These are phyloP conservation scores for Auriculariales sp. DNA, from an alignment of 768 basidiomycete genomes.

Conservation along the genomic window DNA sequence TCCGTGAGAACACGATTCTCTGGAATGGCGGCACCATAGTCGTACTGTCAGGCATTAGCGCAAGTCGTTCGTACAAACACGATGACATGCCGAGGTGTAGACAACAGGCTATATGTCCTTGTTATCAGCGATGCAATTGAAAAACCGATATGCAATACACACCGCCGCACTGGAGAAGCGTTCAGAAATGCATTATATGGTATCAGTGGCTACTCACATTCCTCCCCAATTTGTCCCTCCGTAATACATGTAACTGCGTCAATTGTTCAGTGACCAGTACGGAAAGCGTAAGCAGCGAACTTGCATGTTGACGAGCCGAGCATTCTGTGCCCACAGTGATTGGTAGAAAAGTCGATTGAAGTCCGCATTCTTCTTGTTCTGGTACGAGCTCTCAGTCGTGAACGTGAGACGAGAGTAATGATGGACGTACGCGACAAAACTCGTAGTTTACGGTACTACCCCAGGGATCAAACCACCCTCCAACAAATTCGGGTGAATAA, in stretches of 20 bases:
- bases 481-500: constrained; percentile 60
- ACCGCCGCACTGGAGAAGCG: too few relatives aligned
- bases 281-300: too few relatives aligned
- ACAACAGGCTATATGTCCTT: too few relatives aligned
- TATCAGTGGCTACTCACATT: not conserved
- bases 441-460: constrained; percentile 45
- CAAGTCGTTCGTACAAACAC: too few relatives aligned
- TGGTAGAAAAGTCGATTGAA: constrained; percentile 73
- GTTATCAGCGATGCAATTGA: not conserved
- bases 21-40: constrained; percentile 42
- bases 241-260: constrained; percentile 1
- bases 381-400: not conserved
- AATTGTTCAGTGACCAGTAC: too few relatives aligned
- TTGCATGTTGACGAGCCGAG: constrained; percentile 71
- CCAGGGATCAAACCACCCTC: constrained; percentile 73
- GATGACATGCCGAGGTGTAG: too few relatives aligned
- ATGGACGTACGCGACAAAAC: constrained; percentile 11
- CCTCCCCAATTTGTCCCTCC: not conserved
- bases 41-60: too few relatives aligned
- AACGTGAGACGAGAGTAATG: not conserved
- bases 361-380: constrained; percentile 38
- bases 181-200: too few relatives aligned
- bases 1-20: constrained; percentile 51
- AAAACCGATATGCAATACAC: constrained; percentile 34
- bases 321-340: constrained; percentile 67